Evolutionary conservation across 2,329 filamentous ascomycete species (phyloP).

Genomic region (Lasiodiplodia theobromae): DNA sequence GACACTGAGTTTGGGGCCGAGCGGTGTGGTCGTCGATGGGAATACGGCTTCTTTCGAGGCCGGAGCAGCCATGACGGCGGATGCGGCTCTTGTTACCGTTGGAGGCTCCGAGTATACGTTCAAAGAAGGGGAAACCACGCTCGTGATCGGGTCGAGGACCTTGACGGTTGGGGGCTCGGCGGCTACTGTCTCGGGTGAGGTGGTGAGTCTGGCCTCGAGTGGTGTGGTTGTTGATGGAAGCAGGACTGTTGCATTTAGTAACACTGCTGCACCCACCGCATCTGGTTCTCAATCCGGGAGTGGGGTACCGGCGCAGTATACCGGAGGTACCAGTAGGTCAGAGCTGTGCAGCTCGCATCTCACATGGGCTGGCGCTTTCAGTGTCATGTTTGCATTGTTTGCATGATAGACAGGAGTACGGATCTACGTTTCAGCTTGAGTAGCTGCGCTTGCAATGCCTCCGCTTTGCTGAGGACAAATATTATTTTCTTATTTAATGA

Average conservation of each 20-base stretch:
- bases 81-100: neutral
- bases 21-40: neutral
- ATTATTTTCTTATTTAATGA: too few species aligned
- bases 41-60: neutral
- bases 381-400: too few species aligned
- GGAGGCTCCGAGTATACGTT: neutral
- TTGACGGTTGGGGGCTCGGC: neutral
- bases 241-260: neutral
- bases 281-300: neutral
- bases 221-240: conserved; percentile 4
- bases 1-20: neutral
- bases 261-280: neutral
- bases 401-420: too few species aligned
- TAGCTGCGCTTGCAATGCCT: too few species aligned
- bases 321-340: neutral
- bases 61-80: neutral
- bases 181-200: neutral
- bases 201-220: neutral
- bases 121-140: neutral
- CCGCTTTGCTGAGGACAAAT: too few species aligned
- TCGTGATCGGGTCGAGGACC: neutral
- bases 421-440: too few species aligned
- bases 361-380: too few species aligned
- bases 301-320: neutral
- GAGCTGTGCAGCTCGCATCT: too few species aligned